Base-by-base conservation (phyloP, 2,329 filamentous ascomycete genomes). In the Exophiala lecanii-corni region DNA sequence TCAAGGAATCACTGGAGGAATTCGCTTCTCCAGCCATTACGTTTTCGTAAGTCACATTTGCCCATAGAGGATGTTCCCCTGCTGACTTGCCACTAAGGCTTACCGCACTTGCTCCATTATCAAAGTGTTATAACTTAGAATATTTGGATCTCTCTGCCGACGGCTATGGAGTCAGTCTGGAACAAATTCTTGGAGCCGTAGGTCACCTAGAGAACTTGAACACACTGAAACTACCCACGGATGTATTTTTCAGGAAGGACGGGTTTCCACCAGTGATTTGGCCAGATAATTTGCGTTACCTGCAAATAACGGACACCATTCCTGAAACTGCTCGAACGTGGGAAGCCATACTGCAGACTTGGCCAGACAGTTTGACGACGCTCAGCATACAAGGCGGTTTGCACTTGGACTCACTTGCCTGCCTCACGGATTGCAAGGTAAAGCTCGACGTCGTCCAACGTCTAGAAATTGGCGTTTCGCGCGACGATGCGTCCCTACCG, bases 21-120 rank as follows among this genome's bases (percentile, higher is more conserved):
- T 81, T 81, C 55, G 58, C 73, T 35, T 76, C 78, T 1, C 79
- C 79, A 1, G 74, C 75, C 46, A 68, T 73, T 3, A 73, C 72
- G 3, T 81, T 82, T 53, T 72, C 72, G 67, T 71, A 54, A 57
- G 68, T 61, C 19, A 19, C 15, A n/a, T 20, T 13, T 38, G 9
- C 32, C 5, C 20, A 10, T 26, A 15, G n/a, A 36, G 34, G 9
- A 39, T 39, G 9, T 21, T 12, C 15, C n/a, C 13, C 5, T 13
- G 36, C 41, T 49, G 19, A 45, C 38, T 5, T 39, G n/a, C 16
- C 3, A 7, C 13, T 31, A 12, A 51, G 44, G 16, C 60, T 74
- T 39, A 77, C 78, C 47, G 75, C 74, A 55, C 72, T 80, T 50
- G 69, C 76, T 2, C 67, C 74, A 2, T 57, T 82, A 15, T 69